Base-by-base conservation (phyloP, 495 filamentous ascomycete genomes). In the Daldinia childiae region DNA sequence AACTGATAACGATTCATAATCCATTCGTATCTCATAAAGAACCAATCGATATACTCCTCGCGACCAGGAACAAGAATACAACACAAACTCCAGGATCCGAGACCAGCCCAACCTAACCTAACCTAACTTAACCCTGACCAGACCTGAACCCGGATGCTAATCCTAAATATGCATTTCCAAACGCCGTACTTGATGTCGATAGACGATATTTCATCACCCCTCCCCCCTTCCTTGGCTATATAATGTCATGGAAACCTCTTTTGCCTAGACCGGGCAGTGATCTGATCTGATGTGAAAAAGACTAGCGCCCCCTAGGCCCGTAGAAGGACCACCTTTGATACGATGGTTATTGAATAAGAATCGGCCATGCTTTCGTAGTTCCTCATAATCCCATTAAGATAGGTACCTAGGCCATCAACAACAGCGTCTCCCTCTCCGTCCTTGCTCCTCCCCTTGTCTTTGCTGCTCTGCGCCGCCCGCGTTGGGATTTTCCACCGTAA, bases 401-500 rank as follows among this genome's bases (percentile, higher is more conserved):
- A 36, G 34, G 14, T 36, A 14, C 2, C 12, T 17, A 6, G 26
- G 4, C 1, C 50, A 14, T 43, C 45, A 87, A 71, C 86, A 89
- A 72, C 87, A 89, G 69, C 79, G 83, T 64, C 82, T 79, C 14
- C 75, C 71, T 56, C 76, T 80, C 68, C 75, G 69, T 30, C 57
- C 61, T 9, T 52, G 62, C 0, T 78, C 71, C 58, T 82, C 74
- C 17, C 64, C 58, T 9, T 78, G 76, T 8, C 71, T 60, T 64
- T 76, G 74, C 63, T 78, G 77, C 54, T 78, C 64, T 19, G 66
- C 75, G 14, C 68, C 71, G 58, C 64, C 74, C 21, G 75, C 76
- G 0, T 75, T 81, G 34, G 79, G 77, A 48, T 77, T 77, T 38
- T 76, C 79, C n/a, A 80, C 79, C 1, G 79, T 79, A 9, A 82